phyloP scores from a whole-genome alignment of 1,284 basidiomycete genomes.

The Apiotrichum domesticum region DNA sequence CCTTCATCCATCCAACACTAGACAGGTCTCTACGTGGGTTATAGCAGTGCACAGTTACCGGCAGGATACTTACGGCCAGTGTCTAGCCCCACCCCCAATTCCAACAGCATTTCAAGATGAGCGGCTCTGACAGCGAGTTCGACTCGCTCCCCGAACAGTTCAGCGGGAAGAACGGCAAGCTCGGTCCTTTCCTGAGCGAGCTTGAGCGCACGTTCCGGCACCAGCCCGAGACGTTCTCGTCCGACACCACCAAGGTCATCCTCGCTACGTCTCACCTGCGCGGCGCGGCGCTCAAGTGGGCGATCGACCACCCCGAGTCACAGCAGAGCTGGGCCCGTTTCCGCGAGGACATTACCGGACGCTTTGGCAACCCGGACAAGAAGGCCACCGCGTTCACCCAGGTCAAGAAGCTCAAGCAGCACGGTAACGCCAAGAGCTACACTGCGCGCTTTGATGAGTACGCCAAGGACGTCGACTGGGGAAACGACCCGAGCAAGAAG shows the following conservation, averaged over 20 bases:
- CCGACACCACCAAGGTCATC: conserved; percentile 6
- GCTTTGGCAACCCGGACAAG: conserved; percentile 18
- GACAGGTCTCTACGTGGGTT: too few species aligned
- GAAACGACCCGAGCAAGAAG: conserved; percentile 6
- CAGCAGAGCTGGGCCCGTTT: conserved; percentile 6
- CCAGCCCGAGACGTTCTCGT: conserved; percentile 4
- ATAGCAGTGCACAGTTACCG: too few species aligned
- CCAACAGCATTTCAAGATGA: not conserved
- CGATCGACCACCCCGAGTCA: conserved; percentile 12
- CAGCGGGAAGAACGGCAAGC: conserved; percentile 6
- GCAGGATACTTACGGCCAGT: too few species aligned
- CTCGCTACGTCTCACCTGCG: conserved; percentile 13
- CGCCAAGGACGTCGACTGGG: conserved; percentile 6
- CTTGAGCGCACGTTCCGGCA: conserved; percentile 11
- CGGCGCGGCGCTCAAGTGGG: conserved; percentile 17
- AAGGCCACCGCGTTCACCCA: conserved; percentile 13
- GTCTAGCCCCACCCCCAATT: too few species aligned
- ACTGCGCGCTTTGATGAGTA: conserved; percentile 11
- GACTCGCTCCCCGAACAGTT: conserved; percentile 11
- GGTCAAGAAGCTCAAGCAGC: conserved; percentile 20
- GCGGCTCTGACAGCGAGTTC: conserved; percentile 12
- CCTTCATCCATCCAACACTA: too few species aligned
- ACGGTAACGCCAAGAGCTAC: conserved; percentile 9
- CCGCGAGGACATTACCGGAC: conserved; percentile 6
- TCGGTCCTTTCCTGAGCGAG: conserved; percentile 13